Evolutionary conservation across 116 monocot species (phyloP).

Genomic region (Dioscorea cayenensis): DNA sequence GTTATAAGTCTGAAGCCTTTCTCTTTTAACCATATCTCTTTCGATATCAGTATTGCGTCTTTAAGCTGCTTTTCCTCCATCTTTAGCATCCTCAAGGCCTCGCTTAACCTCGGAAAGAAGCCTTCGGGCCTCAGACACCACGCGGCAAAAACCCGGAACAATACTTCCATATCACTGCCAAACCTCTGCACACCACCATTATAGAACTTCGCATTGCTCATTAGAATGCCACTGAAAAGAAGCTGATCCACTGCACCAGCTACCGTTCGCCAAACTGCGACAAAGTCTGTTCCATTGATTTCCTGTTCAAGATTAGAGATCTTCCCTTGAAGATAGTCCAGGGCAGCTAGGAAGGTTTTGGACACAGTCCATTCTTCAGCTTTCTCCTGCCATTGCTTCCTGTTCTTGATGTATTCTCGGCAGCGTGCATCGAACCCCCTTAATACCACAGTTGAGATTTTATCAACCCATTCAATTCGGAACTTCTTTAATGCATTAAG

Average conservation of each 20-base stretch:
- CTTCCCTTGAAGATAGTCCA: slow-evolving; percentile 75
- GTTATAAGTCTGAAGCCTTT: slow-evolving; percentile 60
- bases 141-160: slow-evolving; percentile 55
- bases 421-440: slow-evolving; percentile 70
- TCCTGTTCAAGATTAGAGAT: slow-evolving; percentile 48
- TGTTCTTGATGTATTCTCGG: slow-evolving; percentile 78
- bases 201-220: slow-evolving; percentile 47
- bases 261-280: slow-evolving; percentile 63
- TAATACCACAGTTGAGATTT: slow-evolving; percentile 58
- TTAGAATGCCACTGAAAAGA: slow-evolving; percentile 43
- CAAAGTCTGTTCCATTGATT: slow-evolving; percentile 63
- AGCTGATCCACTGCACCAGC: slow-evolving; percentile 61
- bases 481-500: slow-evolving; percentile 37
- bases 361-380: slow-evolving; percentile 33
- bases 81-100: slow-evolving; percentile 54
- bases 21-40: slow-evolving; percentile 55
- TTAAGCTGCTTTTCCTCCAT: slow-evolving; percentile 44
- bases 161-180: slow-evolving; percentile 39
- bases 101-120: slow-evolving; percentile 61
- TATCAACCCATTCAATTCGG: slow-evolving; percentile 56
- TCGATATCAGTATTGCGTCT: slow-evolving; percentile 23
- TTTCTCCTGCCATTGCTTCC: slow-evolving; percentile 80
- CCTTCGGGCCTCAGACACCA: slow-evolving; percentile 91
- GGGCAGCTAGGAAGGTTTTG: slow-evolving; percentile 43
- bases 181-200: slow-evolving; percentile 57